These are phyloP conservation scores for Suhomyces sp. DNA, from an alignment of 805 yeast species.

Conservation along the genomic window DNA sequence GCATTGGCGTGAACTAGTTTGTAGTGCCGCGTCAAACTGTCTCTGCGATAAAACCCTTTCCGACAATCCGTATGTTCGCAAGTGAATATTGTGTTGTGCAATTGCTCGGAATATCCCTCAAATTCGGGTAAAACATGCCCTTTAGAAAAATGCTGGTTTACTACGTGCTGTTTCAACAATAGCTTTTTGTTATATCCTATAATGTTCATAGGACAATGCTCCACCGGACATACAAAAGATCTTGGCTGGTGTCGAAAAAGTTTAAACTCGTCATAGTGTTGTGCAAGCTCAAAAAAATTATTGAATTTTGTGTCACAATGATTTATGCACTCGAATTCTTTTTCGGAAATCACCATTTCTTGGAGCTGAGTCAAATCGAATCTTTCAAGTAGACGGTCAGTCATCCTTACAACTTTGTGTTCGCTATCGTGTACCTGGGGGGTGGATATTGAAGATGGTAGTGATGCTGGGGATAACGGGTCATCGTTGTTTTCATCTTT, in stretches of 20 bases:
- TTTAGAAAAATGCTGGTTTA: slow-evolving; percentile 22
- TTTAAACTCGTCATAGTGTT: slow-evolving; percentile 32
- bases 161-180: slow-evolving; percentile 27
- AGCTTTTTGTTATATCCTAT: slow-evolving; percentile 37
- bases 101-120: slow-evolving; percentile 2
- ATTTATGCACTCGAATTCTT: slow-evolving; percentile 7
- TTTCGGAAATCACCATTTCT: slow-evolving; percentile 2
- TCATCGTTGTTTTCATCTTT: background rate
- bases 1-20: slow-evolving; percentile 12
- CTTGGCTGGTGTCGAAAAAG: slow-evolving; percentile 20
- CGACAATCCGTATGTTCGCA: slow-evolving; percentile 12
- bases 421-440: background rate
- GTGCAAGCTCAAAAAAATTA: slow-evolving; percentile 28
- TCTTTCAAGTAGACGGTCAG: slow-evolving; percentile 1
- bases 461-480: background rate
- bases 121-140: slow-evolving; percentile 12
- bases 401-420: background rate
- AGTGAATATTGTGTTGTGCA: slow-evolving; percentile 6
- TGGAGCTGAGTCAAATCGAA: slow-evolving; percentile 2
- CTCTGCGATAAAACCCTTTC: slow-evolving; percentile 15
- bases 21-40: slow-evolving; percentile 14
- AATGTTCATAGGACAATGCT: slow-evolving; percentile 39
- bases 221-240: slow-evolving; percentile 29
- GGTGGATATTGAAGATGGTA: background rate
- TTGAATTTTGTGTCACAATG: slow-evolving; percentile 34